Conservation (phyloP, 805 yeast genomes). For the Dipodascopsis uninucleata region DNA sequence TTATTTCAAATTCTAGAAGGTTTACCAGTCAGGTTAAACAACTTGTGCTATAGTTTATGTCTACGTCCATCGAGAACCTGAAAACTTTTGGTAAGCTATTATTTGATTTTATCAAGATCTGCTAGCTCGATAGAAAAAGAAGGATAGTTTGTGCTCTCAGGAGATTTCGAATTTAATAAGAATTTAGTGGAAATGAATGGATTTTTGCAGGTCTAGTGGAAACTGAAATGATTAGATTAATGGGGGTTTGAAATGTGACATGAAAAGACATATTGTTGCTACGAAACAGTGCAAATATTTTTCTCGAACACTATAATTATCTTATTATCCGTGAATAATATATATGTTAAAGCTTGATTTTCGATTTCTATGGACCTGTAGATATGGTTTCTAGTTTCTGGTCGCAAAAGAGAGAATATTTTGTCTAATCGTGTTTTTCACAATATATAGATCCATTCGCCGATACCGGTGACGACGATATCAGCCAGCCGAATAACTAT, state of each 20-base stretch:
- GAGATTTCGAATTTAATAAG: no score
- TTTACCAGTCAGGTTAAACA: conserved; percentile 14
- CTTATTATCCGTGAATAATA: background rate
- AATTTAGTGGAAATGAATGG: no score
- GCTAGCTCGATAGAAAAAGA: no score
- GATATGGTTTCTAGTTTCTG: background rate
- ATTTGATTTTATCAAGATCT: no score
- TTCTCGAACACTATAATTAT: background rate
- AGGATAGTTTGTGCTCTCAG: no score
- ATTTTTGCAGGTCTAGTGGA: no score
- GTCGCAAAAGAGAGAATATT: background rate
- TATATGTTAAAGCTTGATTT: background rate
- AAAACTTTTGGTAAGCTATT: conserved; percentile 42
- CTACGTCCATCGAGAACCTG: conserved; percentile 76
- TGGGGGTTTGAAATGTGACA: no score
- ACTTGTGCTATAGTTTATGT: conserved; percentile 38
- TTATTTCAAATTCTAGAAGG: background rate
- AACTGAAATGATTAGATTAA: no score
- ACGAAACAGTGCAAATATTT: no score
- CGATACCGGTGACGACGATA: conserved; percentile 99
- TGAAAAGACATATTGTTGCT: no score
- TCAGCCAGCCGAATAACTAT: conserved; percentile 83
- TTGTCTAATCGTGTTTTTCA: background rate
- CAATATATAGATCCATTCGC: conserved; percentile 78
- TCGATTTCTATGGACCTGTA: background rate